Evolutionary conservation across 139 green algal species (phyloP).

Genomic region (Closterium sp.): DNA sequence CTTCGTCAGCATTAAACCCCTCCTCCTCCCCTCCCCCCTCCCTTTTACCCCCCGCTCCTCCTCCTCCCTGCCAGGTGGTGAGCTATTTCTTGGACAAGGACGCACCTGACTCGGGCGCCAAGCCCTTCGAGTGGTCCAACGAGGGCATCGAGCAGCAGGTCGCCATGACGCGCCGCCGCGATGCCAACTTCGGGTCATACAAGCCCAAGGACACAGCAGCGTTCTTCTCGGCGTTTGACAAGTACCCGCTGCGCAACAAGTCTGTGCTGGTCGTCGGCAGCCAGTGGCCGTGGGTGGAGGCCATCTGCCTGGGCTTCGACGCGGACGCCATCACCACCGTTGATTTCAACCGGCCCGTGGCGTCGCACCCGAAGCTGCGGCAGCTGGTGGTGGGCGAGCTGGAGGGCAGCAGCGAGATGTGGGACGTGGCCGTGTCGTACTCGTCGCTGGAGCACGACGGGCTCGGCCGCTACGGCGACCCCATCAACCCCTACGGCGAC

Average conservation of each 20-base stretch:
- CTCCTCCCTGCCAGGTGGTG: no score
- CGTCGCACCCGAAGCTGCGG: background rate
- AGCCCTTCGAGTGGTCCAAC: no score
- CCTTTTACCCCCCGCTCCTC: no score
- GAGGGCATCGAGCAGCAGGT: no score
- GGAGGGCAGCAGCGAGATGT: background rate
- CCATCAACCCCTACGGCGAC: constrained; percentile 22
- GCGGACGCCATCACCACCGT: background rate
- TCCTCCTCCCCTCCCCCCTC: no score
- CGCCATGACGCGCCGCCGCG: no score
- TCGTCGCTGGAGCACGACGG: constrained; percentile 9
- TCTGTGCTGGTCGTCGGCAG: constrained; percentile 17
- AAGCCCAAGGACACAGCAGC: no score
- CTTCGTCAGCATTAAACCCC: no score
- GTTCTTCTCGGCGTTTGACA: constrained; percentile 5
- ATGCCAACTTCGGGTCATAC: no score
- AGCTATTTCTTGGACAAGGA: no score
- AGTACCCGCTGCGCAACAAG: background rate
- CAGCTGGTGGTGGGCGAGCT: background rate
- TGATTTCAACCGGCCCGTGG: constrained; percentile 4
- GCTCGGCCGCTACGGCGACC: no score
- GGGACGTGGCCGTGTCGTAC: constrained; percentile 7
- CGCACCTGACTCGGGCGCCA: no score
- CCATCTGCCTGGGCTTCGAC: background rate
- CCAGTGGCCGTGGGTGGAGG: background rate